Conservation (phyloP, 306 rosid genomes). For the Comarum palustre region DNA sequence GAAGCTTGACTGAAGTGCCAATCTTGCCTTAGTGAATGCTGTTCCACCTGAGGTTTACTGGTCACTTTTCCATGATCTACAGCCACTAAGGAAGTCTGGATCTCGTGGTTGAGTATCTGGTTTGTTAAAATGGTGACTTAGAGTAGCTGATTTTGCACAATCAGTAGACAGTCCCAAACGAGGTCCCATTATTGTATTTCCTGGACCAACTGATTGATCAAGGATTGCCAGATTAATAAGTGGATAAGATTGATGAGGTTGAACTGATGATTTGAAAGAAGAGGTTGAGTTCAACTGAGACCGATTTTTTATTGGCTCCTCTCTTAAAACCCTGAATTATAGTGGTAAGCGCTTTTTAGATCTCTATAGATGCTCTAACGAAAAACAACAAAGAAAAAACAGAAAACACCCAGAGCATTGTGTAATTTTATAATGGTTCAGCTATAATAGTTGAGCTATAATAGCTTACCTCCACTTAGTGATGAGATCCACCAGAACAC, state of each 20-base stretch:
- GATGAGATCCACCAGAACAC: no score
- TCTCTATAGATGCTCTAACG: no score
- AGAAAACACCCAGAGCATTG: no score
- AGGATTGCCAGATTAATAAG: constrained; percentile 6
- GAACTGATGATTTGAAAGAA: constrained; percentile 13
- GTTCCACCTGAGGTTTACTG: background rate
- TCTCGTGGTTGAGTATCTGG: constrained; percentile 6
- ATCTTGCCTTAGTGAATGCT: background rate
- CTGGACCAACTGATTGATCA: background rate
- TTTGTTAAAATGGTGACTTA: constrained; percentile 5
- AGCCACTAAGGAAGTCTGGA: background rate
- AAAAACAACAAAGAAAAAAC: no score
- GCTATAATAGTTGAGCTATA: no score
- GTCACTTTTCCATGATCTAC: constrained; percentile 1
- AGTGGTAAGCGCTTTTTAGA: no score
- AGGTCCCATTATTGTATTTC: constrained; percentile 5
- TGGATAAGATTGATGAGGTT: constrained; percentile 18
- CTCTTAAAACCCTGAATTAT: constrained; percentile 60
- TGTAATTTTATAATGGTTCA: no score
- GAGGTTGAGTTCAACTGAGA: constrained; percentile 30
- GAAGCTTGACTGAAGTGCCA: constrained; percentile 24
- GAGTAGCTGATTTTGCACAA: constrained; percentile 8
- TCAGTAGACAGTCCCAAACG: constrained; percentile 14
- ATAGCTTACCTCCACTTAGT: no score
- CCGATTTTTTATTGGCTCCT: constrained; percentile 31